Evolutionary conservation across 2,329 filamentous ascomycete genomes (phyloP), one percentile per base, ranked within the genome.

Genomic region (Pseudocercospora macadamiae): DNA sequence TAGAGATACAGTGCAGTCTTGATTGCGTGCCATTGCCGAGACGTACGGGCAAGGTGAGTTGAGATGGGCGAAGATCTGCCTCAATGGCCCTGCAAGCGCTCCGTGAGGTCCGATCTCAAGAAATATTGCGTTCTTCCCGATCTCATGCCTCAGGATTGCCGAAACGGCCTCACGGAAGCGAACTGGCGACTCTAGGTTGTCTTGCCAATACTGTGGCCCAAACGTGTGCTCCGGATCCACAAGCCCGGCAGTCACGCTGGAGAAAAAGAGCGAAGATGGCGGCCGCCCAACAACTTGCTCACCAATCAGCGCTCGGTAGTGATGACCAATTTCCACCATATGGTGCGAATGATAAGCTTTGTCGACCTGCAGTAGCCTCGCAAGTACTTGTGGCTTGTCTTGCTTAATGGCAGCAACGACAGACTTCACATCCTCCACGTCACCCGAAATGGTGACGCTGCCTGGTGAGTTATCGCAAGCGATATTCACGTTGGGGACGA

Each of bases 401-500:
- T 19, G 10, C 39, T 9, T 44, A 16, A 44, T 44, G 5, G 10
- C 44, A 10, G 16, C 16, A 14, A 23, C 18, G 1, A 52, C 14
- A 18, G 48, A 23, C 10, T 34, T 14, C 9, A 57, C 21, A 9
- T 18, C 47, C 23, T 45, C 36, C 9, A 18, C 19, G 32, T 80
- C 76, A 0, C 80, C 80, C 4, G 78, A 80, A 0, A 81, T 34
- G 0, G 80, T 83, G 1, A 80, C 68, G 34, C 74, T 78, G n/a
- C 25, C 21, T 2, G 57, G 72, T 26, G 72, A 73, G 61, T 82
- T 82, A 39, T 69, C 36, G 19, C 45, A 65, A 63, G 36, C 30
- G 28, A 47, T 25, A 34, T 6, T 51, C 14, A 52, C 21, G 19
- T 26, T 44, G 18, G 30, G 16, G 14, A 12, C 4, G n/a, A 54